A percentile compares a stretch with the other conserved stretches of the same genome.
Conservation (phyloP, 345 rosid species). For the Excoecaria agallocha region DNA sequence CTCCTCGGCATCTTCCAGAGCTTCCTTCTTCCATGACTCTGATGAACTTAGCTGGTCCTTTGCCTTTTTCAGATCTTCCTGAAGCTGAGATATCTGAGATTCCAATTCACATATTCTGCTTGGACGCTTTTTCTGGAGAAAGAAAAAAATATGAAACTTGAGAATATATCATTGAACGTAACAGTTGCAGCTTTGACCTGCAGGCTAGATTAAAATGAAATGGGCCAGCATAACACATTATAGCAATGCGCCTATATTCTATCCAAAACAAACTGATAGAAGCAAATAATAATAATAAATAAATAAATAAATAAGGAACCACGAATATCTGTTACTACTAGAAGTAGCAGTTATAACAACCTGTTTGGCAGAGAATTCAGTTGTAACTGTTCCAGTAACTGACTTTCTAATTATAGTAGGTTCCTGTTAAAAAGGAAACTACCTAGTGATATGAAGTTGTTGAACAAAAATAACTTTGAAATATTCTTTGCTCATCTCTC, state of each 20-base stretch:
- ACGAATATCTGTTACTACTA: too few relatives aligned
- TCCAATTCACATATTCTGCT: constrained; percentile 59
- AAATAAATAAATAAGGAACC: too few relatives aligned
- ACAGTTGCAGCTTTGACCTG: not conserved
- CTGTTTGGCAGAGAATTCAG: not conserved
- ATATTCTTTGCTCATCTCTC: not conserved
- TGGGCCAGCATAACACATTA: not conserved
- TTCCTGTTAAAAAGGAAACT: not conserved
- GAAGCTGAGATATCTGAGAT: constrained; percentile 65
- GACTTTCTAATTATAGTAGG: not conserved
- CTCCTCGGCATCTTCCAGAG: constrained; percentile 69
- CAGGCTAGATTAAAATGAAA: not conserved
- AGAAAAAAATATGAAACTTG: not conserved
- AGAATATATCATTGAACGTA: not conserved
- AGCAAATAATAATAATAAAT: too few relatives aligned
- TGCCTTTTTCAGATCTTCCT: constrained; percentile 72
- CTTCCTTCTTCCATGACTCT: constrained; percentile 64
- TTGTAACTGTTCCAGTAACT: not conserved
- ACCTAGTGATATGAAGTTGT: not conserved
- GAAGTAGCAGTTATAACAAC: not conserved
- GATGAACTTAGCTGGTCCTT: constrained; percentile 67
- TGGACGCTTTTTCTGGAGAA: constrained; percentile 58
- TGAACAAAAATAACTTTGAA: not conserved
- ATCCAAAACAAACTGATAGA: not conserved
- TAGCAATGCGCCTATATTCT: not conserved